Evolutionary conservation across 2,329 filamentous ascomycete species (phyloP), one percentile per base, ranked within the genome.

Genomic region (Teratosphaeria gauchensis): DNA sequence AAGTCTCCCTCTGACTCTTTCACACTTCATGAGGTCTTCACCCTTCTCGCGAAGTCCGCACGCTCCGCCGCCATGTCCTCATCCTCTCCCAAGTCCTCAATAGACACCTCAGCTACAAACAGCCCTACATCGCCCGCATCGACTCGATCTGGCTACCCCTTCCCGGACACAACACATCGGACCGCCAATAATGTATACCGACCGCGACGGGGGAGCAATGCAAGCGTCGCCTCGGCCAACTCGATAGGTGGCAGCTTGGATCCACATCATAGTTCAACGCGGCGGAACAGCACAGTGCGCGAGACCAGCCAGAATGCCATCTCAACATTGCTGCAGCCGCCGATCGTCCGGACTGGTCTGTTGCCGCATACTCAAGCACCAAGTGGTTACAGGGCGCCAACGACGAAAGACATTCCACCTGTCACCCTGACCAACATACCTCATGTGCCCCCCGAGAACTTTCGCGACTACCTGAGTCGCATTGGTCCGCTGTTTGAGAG

Each of bases 251-350:
- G 90, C n/a, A 82, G 84, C 38, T 77, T 95, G 61, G 90, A 96
- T 70, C 85, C 83, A 8, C 82, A 84, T n/a, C 82, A 84, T n/a
- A 76, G 82, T 1, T 14, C 32, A 30, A 28, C 52, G 14, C 78
- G 80, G 73, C 73, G 80, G 61, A 74, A 75, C 78, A 74, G 82
- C 77, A 76, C 86, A 16, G 79, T 86, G 66, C 80, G 77, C 55
- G 91, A 96, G 74, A 84, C 85, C n/a, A 85, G 87, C 11, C 89
- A 92, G 67, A 96, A 96, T 82, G 91, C 94, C 62, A 97, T 97
- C 66, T 96, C 92, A 8, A 95, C 90, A 1, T 81, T 97, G n/a
- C 82, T 97, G 3, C 89, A 95, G 69, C 87, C 90, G 31, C 90
- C 92, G 3, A 95, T 96, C 65, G 85, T 95, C 59, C 85, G 92